Conservation (phyloP, 768 basidiomycete genomes). For the Pholiota microspora region DNA sequence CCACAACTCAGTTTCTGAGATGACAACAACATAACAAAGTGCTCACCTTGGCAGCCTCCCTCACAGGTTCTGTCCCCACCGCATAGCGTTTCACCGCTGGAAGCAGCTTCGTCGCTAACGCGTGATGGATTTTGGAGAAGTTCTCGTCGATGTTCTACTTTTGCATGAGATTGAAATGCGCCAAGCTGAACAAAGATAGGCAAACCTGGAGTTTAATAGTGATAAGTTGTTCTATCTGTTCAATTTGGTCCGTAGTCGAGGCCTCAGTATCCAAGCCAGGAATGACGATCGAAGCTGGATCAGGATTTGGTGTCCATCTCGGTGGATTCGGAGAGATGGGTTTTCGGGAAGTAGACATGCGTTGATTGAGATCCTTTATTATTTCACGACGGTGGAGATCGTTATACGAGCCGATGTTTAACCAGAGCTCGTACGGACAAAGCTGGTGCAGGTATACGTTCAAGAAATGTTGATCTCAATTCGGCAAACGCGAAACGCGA, state of each 20-base stretch:
- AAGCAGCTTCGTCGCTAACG: slow-evolving; percentile 75
- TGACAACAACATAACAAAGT: background rate
- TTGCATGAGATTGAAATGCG: too few species aligned
- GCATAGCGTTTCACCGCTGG: slow-evolving; percentile 91
- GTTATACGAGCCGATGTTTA: background rate
- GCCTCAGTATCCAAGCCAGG: slow-evolving; percentile 73
- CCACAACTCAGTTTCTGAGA: background rate
- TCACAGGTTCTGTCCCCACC: slow-evolving; percentile 80
- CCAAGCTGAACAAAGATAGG: slow-evolving; percentile 1
- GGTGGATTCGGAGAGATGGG: slow-evolving; percentile 57
- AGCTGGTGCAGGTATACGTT: background rate
- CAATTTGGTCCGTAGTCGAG: slow-evolving; percentile 77
- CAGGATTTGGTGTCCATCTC: slow-evolving; percentile 63
- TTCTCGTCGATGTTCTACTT: slow-evolving; percentile 95
- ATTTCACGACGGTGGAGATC: background rate
- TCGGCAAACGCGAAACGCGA: slow-evolving; percentile 5
- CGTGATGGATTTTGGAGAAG: slow-evolving; percentile 85
- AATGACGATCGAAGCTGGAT: slow-evolving; percentile 63
- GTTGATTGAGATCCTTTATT: background rate
- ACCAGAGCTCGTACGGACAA: background rate
- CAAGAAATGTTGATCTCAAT: background rate
- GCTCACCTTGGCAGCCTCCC: slow-evolving; percentile 86
- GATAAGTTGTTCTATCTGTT: slow-evolving; percentile 94
- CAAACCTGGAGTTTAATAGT: slow-evolving; percentile 85
- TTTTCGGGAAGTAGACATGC: slow-evolving; percentile 8